A percentile compares a stretch with the other conserved stretches of the same genome.
These are phyloP conservation scores for Aciculoconidium aculeatum DNA, from an alignment of 805 yeast genomes.

Conservation along the genomic window DNA sequence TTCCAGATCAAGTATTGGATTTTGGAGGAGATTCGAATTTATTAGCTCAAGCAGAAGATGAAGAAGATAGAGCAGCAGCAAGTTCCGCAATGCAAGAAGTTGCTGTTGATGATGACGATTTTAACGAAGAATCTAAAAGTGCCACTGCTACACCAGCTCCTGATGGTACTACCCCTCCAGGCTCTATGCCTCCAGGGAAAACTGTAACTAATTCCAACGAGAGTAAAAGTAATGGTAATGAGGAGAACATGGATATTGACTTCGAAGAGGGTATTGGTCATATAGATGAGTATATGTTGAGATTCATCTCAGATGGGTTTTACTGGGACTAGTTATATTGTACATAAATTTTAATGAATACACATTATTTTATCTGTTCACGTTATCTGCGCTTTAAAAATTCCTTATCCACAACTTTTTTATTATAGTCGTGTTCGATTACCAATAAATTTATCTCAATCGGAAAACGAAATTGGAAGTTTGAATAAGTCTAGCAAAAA, in stretches of 20 bases:
- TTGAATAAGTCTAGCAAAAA: too few species aligned
- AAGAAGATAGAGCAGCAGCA: slow-evolving; percentile 85
- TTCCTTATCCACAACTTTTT: too few species aligned
- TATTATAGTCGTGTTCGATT: too few species aligned
- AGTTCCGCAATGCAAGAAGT: slow-evolving; percentile 82
- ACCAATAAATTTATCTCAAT: too few species aligned
- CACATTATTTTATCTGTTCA: too few species aligned
- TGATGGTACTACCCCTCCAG: slow-evolving; percentile 23
- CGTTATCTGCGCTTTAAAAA: too few species aligned
- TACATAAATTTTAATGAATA: too few species aligned
- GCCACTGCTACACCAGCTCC: slow-evolving; percentile 19
- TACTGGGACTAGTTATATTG: slow-evolving; percentile 28
- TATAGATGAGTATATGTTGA: slow-evolving; percentile 94
- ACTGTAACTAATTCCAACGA: slow-evolving; percentile 7
- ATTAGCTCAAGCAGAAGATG: slow-evolving; percentile 93
- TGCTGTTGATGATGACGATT: slow-evolving; percentile 80
- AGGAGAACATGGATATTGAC: slow-evolving; percentile 31
- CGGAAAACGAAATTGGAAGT: too few species aligned
- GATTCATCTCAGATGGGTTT: slow-evolving; percentile 79
- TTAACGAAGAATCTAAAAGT: slow-evolving; percentile 43
- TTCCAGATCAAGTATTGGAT: slow-evolving; percentile 37
- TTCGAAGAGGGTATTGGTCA: slow-evolving; percentile 68
- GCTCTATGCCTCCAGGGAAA: slow-evolving; percentile 4
- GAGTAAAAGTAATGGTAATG: slow-evolving; percentile 8
- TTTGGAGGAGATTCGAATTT: slow-evolving; percentile 37